Base-by-base conservation (phyloP, 73 alveolate species). In the Tetrahymena malaccensis region DNA sequence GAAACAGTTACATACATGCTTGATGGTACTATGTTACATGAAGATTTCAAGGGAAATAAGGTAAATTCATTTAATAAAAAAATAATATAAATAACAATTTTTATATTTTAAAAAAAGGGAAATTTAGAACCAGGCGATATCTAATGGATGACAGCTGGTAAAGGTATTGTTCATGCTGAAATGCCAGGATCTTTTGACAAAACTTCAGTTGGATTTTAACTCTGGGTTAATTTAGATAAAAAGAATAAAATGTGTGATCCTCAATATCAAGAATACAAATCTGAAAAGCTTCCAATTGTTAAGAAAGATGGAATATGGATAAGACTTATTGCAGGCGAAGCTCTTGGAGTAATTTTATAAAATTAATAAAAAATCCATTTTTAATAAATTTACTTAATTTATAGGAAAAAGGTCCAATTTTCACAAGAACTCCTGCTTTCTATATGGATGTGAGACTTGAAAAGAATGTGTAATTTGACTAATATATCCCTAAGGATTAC, bases 101-200 rank as follows among this genome's bases (percentile, higher is more conserved):
- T 35, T n/a, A 4, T 35, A 35, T 8, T 7, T n/a, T 4, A 35
- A 4, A 35, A 2, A 4, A 35, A 43, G 85, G 98, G 99, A 17
- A 83, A 50, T 35, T 83, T 98, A 10, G 96, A 96, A 85, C 96
- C 98, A 10, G 99, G 99, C 19, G 99, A 97, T 40, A 96, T 98
- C 19, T 97, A 98, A 94, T 98, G 99, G 99, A 98, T 98, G 99
- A 98, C 99, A 4, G 99, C 99, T 10, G 99, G 99, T 34, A 96
- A 96, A 57, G 99, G 99, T 31, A 97, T 98, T 35, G 96, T 98
- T 56, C 99, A 98, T 95, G 97, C 99, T 31, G 99, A 98, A 94
- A 98, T 98, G 98, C 99, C 99, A 19, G 98, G 96, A 2, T 94
- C 98, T 85, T 93, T 34, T 38, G 96, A 96, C n/a, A 98, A 97